Percentiles rank a stretch among this genome's conserved stretches.
These are phyloP conservation scores for Thelephora ganbajun DNA, from an alignment of 768 basidiomycete species.

Conservation along the genomic window DNA sequence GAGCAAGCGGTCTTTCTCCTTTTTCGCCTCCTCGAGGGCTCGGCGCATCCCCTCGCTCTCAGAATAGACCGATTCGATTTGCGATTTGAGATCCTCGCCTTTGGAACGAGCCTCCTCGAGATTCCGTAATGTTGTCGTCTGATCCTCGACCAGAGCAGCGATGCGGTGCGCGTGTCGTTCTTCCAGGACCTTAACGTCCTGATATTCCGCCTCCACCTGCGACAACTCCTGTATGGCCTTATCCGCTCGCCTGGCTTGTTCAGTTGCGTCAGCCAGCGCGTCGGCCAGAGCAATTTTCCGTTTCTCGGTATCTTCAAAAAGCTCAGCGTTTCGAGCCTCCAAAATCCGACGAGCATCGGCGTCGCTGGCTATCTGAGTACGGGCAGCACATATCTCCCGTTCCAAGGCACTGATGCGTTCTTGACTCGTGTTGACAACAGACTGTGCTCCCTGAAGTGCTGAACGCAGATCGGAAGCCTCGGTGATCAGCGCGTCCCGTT, in stretches of 20 bases:
- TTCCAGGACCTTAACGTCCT: slow-evolving; percentile 57
- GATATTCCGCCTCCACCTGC: slow-evolving; percentile 46
- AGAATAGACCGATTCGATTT: slow-evolving; percentile 52
- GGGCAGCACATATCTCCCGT: slow-evolving; percentile 48
- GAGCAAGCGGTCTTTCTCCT: slow-evolving; percentile 70
- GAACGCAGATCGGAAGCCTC: slow-evolving; percentile 43
- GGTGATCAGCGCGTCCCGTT: slow-evolving; percentile 36
- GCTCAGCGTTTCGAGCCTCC: slow-evolving; percentile 48
- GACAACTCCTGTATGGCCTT: slow-evolving; percentile 46
- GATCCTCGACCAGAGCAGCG: slow-evolving; percentile 55
- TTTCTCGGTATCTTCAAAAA: slow-evolving; percentile 39
- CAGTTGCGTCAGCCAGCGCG: slow-evolving; percentile 56
- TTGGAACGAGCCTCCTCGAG: slow-evolving; percentile 64
- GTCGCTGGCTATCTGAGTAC: slow-evolving; percentile 52
- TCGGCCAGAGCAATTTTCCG: slow-evolving; percentile 38
- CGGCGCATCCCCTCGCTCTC: slow-evolving; percentile 63
- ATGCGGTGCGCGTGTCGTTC: slow-evolving; percentile 49
- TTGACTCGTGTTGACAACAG: slow-evolving; percentile 27
- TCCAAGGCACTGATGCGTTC: slow-evolving; percentile 44
- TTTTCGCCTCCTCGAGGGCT: slow-evolving; percentile 51
- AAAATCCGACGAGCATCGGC: slow-evolving; percentile 42
- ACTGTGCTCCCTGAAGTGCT: slow-evolving; percentile 26
- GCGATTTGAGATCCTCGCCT: slow-evolving; percentile 62
- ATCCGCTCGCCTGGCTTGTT: slow-evolving; percentile 48
- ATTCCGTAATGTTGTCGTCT: slow-evolving; percentile 53